Conservation (phyloP, 164 flowering plant species). For the Stephania yunnanensis region DNA sequence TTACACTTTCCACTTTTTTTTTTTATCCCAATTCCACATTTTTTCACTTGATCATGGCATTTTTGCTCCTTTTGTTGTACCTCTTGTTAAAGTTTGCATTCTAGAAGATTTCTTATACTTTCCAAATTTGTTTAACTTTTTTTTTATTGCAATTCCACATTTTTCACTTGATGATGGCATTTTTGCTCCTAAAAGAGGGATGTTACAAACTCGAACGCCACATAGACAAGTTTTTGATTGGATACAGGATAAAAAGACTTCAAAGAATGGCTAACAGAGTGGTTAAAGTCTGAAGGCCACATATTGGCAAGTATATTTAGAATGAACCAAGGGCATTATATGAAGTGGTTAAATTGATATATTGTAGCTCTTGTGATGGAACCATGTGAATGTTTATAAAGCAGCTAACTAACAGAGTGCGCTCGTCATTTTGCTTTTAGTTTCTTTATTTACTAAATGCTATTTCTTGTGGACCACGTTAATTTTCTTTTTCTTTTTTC, state of each 20-base stretch:
- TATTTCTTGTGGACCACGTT: neutral
- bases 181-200: neutral
- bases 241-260: neutral
- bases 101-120: neutral
- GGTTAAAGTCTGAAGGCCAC: neutral
- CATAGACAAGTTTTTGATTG: neutral
- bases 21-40: neutral
- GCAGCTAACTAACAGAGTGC: neutral
- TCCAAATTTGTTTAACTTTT: neutral
- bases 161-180: neutral
- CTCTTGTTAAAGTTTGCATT: neutral
- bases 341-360: neutral
- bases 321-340: neutral
- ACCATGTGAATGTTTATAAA: neutral
- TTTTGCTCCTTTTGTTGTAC: neutral
- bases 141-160: neutral
- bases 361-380: neutral
- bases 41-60: neutral
- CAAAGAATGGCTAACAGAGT: neutral
- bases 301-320: neutral
- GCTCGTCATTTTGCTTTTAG: neutral
- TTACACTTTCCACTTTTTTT: neutral
- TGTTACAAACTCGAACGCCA: neutral
- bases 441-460: neutral
- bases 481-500: conserved; percentile 10